Evolutionary conservation across 306 rosid genomes (phyloP), one percentile per base, ranked within the genome.

Genomic region (Hippophae tibetana): DNA sequence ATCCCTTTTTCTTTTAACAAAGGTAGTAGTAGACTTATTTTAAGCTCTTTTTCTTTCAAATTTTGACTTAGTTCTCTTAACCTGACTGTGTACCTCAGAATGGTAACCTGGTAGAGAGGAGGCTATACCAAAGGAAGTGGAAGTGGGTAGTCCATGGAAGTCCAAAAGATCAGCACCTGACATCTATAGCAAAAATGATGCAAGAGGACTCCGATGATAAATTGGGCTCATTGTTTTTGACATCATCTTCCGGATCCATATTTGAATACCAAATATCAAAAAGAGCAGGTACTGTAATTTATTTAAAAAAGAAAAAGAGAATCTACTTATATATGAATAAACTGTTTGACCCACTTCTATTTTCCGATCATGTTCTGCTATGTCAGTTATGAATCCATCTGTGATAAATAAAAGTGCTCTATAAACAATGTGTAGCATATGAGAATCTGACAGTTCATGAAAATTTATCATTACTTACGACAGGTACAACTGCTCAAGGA

Each of bases 61-160:
- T 49, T 49, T 6, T 49, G 53, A 12, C 18, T 5, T 18, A 49
- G 8, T 49, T 49, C 43, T 58, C 53, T 27, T 6, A 25, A 43
- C 60, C 23, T 6, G 7, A 11, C 57, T 40, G 14, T 47, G n/a
- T 57, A 12, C 46, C 31, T 59, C 76, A 90, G 97, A 84, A 62
- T 69, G 97, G 97, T 26, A 72, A 73, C 69, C 77, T 90, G 74
- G 86, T 87, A 23, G 96, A 90, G 73, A 87, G 97, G 63, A 73
- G 87, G 70, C 70, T 87, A 50, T 63, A 90, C 52, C 93, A 85
- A 68, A 90, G 95, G 76, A 87, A 90, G 78, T 90, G 97, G 97
- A 90, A 83, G 74, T 90, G 96, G 97, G 58, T 87, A 41, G 74
- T 79, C 42, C 88, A 85, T 70, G 97, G 95, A 79, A 76, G 82